Percentiles rank a stretch among this genome's conserved stretches.
Evolutionary conservation across 306 rosid genomes (phyloP).

Genomic region (Quercus variabilis): DNA sequence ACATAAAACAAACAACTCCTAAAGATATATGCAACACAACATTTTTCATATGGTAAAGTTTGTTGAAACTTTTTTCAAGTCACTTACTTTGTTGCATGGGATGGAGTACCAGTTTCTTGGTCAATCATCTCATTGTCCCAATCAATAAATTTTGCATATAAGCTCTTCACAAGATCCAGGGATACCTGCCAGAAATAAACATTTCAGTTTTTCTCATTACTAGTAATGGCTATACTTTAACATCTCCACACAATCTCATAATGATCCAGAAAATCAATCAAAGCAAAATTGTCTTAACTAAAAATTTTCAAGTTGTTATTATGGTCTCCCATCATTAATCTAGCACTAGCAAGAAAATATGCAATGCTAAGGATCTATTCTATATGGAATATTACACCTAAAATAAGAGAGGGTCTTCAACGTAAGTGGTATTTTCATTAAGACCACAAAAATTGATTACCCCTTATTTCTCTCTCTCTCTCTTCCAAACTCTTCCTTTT

Average conservation of each 20-base stretch:
- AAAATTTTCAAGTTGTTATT: conserved; percentile 12
- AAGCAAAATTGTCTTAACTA: not conserved
- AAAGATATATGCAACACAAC: conserved; percentile 22
- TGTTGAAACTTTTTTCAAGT: conserved; percentile 12
- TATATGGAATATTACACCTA: not conserved
- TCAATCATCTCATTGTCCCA: conserved; percentile 92
- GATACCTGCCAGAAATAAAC: conserved; percentile 69
- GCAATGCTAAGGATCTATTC: not conserved
- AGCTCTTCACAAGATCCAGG: conserved; percentile 91
- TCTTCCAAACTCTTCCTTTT: not conserved
- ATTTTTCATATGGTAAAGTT: conserved; percentile 15
- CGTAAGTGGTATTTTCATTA: not conserved
- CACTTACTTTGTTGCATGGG: conserved; percentile 95
- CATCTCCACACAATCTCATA: conserved; percentile 7
- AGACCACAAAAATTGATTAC: not conserved
- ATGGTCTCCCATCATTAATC: conserved; percentile 17
- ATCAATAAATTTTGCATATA: conserved; percentile 96
- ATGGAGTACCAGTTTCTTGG: conserved; percentile 72
- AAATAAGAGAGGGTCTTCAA: not conserved
- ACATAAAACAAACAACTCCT: conserved; percentile 52
- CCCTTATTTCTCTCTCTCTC: not conserved
- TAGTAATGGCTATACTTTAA: conserved; percentile 10
- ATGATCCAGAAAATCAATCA: conserved; percentile 17
- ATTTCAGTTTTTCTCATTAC: conserved; percentile 20
- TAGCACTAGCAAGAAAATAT: not conserved